A percentile compares a stretch with the other conserved stretches of the same genome.
Evolutionary conservation across 2,329 filamentous ascomycete genomes (phyloP).

Genomic region (Chaetothyriales sp.): DNA sequence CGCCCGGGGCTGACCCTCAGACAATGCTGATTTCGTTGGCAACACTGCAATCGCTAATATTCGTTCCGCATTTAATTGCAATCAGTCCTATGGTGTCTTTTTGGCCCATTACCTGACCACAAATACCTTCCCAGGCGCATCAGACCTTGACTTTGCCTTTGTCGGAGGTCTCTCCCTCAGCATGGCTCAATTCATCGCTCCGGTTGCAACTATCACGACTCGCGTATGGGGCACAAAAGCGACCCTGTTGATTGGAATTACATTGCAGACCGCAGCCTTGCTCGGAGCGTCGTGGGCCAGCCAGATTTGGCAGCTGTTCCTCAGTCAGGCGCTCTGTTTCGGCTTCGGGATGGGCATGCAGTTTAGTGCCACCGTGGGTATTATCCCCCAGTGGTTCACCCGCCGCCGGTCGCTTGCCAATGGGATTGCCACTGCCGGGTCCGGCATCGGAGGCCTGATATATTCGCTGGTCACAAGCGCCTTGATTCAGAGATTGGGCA

Average conservation of each 20-base stretch:
- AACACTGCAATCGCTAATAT: no score
- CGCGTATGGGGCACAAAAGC: conserved; percentile 9
- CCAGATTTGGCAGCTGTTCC: conserved; percentile 16
- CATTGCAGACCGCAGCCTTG: conserved; percentile 11
- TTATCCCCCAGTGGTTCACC: conserved; percentile 20
- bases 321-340: conserved; percentile 17
- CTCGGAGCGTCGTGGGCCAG: conserved; percentile 19
- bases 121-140: conserved; percentile 17
- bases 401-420: conserved; percentile 18
- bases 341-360: conserved; percentile 18
- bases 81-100: conserved; percentile 28
- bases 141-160: conserved; percentile 20
- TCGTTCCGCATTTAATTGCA: no score
- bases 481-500: conserved; percentile 17
- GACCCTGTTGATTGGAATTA: conserved; percentile 14
- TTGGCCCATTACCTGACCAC: conserved; percentile 26
- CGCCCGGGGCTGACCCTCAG: no score
- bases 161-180: conserved; percentile 20
- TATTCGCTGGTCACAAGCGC: conserved; percentile 16
- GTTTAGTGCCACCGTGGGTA: conserved; percentile 13
- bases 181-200: conserved; percentile 17
- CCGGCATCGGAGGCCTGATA: conserved; percentile 19
- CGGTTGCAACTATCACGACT: conserved; percentile 15
- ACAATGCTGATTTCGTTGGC: not conserved
- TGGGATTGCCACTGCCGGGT: conserved; percentile 18